Evolutionary conservation across 768 basidiomycete genomes (phyloP).

Genomic region (Hydnum rufescens): DNA sequence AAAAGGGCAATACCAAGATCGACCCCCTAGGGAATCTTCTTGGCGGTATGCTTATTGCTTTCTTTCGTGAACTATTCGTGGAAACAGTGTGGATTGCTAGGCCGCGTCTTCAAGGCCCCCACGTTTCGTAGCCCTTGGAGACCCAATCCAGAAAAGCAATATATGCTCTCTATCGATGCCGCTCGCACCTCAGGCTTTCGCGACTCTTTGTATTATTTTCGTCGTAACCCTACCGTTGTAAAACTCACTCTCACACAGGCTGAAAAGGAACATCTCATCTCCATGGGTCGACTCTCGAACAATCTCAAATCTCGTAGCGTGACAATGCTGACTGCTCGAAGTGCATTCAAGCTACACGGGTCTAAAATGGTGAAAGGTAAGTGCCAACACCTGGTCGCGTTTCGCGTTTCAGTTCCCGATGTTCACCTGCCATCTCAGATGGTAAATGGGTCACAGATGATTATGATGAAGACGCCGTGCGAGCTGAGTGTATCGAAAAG

Average conservation of each 20-base stretch:
- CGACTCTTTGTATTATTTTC: constrained; percentile 96
- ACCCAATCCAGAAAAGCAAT: constrained; percentile 53
- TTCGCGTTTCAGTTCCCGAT: not conserved
- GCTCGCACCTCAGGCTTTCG: constrained; percentile 90
- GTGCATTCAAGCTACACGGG: constrained; percentile 87
- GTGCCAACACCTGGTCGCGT: no score
- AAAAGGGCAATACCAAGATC: constrained; percentile 81
- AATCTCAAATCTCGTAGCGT: constrained; percentile 83
- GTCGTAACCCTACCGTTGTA: constrained; percentile 72
- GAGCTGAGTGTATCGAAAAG: constrained; percentile 55
- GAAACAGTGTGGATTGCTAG: constrained; percentile 22
- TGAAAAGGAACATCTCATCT: constrained; percentile 87
- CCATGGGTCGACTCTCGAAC: constrained; percentile 67
- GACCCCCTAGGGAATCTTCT: constrained; percentile 66
- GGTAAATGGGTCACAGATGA: constrained; percentile 89
- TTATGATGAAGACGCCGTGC: constrained; percentile 78
- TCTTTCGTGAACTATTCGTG: constrained; percentile 1
- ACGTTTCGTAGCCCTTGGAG: constrained; percentile 79
- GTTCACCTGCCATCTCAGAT: constrained; percentile 26
- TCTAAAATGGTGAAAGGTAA: constrained; percentile 72
- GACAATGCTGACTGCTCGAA: constrained; percentile 80
- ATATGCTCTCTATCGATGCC: constrained; percentile 95
- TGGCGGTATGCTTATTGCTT: constrained; percentile 37
- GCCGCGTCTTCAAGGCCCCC: constrained; percentile 68
- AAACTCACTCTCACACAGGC: constrained; percentile 77